These are phyloP conservation scores for Phyllosticta citribraziliensis DNA, from an alignment of 2,329 filamentous ascomycete genomes.

Conservation along the genomic window DNA sequence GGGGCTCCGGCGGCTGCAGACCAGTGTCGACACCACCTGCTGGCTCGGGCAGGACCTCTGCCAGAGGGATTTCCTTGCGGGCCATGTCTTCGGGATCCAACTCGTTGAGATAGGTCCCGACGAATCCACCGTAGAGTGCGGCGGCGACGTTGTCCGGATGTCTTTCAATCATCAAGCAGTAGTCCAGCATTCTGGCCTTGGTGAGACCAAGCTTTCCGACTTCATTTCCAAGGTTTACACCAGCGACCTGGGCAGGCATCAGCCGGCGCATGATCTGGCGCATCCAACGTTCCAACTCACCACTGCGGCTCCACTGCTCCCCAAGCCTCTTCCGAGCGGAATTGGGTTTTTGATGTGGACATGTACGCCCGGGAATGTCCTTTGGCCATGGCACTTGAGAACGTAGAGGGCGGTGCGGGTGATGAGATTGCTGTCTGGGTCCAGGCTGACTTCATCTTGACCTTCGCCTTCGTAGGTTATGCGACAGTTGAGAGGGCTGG, in stretches of 20 bases:
- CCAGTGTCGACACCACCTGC: constrained; percentile 89
- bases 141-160: constrained; percentile 60
- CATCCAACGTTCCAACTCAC: constrained; percentile 25
- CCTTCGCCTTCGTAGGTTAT: constrained; percentile 85
- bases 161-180: constrained; percentile 85
- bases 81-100: constrained; percentile 81
- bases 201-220: constrained; percentile 70
- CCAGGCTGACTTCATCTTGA: constrained; percentile 67
- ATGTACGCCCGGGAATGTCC: constrained; percentile 78
- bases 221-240: constrained; percentile 86
- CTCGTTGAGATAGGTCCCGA: constrained; percentile 92
- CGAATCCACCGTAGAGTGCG: constrained; percentile 89
- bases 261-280: constrained; percentile 1
- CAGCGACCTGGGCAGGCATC: constrained; percentile 48
- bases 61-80: constrained; percentile 84
- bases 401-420: constrained; percentile 92
- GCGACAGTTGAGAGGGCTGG: constrained; percentile 67
- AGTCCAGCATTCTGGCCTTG: constrained; percentile 81
- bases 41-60: constrained; percentile 82
- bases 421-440: constrained; percentile 82
- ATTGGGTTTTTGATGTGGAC: constrained; percentile 96
- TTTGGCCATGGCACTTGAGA: constrained; percentile 79
- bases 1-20: constrained; percentile 76
- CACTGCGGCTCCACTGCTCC: constrained; percentile 91
- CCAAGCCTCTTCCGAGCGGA: constrained; percentile 80